Evolutionary conservation across 2,329 filamentous ascomycete species (phyloP), one percentile per base, ranked within the genome.

Genomic region (Claviceps digitariae): DNA sequence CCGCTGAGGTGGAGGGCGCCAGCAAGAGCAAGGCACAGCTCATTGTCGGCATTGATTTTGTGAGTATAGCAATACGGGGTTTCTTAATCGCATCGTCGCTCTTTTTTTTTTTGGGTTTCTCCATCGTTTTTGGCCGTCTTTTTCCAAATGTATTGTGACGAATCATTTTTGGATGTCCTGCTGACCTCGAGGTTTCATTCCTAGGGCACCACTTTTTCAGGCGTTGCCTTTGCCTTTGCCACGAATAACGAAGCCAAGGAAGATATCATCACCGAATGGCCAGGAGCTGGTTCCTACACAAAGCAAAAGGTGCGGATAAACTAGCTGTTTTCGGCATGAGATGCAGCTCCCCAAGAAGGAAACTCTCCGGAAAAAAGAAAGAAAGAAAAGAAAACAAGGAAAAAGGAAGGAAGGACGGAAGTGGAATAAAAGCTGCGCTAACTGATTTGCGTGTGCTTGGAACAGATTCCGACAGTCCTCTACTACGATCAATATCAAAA

Each of bases 401-500:
- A 12, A 12, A 21, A 20, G 21, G 21, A 15, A 31, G 13, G 23
- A 12, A 47, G n/a, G n/a, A n/a, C n/a, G n/a, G n/a, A n/a, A n/a
- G n/a, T n/a, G n/a, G n/a, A 21, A 20, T 17, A 34, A 4, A 46
- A 4, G 4, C 13, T 27, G 12, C 17, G 31, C 47, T 48, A 43
- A 48, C 27, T 15, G 41, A 44, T 38, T 21, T 50, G 7, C 23
- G 13, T n/a, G 27, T 34, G 23, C 23, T 47, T 51, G 47, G 15
- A 46, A 48, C 64, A 95, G 93, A 97, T 98, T 62, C 93, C 93
- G 17, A 97, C 93, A 15, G 93, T 98, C n/a, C 81, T 98, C 56
- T 98, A 98, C 75, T 98, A 98, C 67, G 93, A 98, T 67, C 91
- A 97, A 72, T 95, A 96, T 70, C 93, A 98, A 66, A 96, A 97